These are phyloP conservation scores for Trichosporon inkin DNA, from an alignment of 1,284 basidiomycete species.

Conservation along the genomic window DNA sequence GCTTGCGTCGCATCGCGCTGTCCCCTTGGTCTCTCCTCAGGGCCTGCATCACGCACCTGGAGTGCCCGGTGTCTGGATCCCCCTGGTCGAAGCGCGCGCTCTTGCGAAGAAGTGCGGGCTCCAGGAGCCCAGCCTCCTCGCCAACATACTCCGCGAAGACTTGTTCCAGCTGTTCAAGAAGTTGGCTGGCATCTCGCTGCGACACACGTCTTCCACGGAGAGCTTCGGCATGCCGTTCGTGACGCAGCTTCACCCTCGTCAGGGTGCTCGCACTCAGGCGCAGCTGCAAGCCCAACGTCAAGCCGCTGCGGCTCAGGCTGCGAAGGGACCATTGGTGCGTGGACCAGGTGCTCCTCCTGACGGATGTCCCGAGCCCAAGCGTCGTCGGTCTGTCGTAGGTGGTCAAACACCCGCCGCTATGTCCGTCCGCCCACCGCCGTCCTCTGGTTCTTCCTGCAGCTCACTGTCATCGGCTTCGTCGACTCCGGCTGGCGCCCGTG, in stretches of 20 bases:
- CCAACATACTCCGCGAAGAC: constrained; percentile 37
- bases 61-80: constrained; percentile 43
- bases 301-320: constrained; percentile 5
- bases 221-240: constrained; percentile 34
- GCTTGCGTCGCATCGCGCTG: constrained; percentile 27
- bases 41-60: constrained; percentile 32
- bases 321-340: constrained; percentile 38
- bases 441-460: not conserved
- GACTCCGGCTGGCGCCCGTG: not conserved
- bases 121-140: constrained; percentile 24
- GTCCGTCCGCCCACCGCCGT: not conserved
- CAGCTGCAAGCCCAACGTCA: not conserved
- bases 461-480: not conserved
- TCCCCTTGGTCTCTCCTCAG: constrained; percentile 25
- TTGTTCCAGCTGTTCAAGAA: constrained; percentile 40
- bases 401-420: constrained; percentile 7
- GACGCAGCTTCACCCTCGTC: constrained; percentile 20
- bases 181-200: constrained; percentile 36
- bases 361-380: constrained; percentile 41
- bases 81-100: constrained; percentile 34
- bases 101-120: constrained; percentile 30
- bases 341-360: constrained; percentile 36
- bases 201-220: constrained; percentile 33
- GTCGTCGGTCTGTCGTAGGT: constrained; percentile 38
- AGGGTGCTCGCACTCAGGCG: constrained; percentile 16